Percentiles rank a stretch among this genome's conserved stretches.
Conservation (phyloP, 345 rosid species). For the Eucalyptus erythrocorys region DNA sequence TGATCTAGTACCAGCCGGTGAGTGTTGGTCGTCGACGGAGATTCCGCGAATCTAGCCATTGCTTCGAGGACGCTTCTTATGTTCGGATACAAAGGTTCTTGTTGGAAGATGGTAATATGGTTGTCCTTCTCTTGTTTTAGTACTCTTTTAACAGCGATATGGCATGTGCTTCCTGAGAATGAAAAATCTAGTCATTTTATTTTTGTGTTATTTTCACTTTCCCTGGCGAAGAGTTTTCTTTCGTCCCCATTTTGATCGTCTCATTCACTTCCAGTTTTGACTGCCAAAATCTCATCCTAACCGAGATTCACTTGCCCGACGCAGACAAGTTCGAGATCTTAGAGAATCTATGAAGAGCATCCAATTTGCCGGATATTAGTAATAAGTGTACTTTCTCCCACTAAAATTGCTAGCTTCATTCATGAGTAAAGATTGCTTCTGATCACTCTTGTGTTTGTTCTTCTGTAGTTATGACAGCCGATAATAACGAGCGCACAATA, state of each 20-base stretch:
- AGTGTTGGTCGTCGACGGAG: conserved; percentile 1
- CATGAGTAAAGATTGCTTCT: background rate
- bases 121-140: background rate
- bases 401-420: background rate
- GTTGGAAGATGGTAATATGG: background rate
- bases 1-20: background rate
- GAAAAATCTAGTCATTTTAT: background rate
- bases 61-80: conserved; percentile 20
- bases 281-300: conserved; percentile 28
- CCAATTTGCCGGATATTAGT: conserved; percentile 29
- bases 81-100: conserved; percentile 27
- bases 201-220: background rate
- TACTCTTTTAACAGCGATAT: background rate
- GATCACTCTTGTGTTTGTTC: background rate
- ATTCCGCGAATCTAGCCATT: conserved; percentile 17
- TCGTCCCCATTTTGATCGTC: background rate
- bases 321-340: conserved; percentile 37
- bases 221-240: background rate
- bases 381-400: background rate
- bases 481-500: conserved; percentile 4
- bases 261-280: conserved; percentile 11
- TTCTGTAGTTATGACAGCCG: conserved; percentile 20
- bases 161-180: background rate
- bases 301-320: conserved; percentile 29
- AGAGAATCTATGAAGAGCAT: conserved; percentile 12